A percentile compares a stretch with the other conserved stretches of the same genome.
Evolutionary conservation across 768 basidiomycete genomes (phyloP).

Genomic region (Tylopilus felleus): DNA sequence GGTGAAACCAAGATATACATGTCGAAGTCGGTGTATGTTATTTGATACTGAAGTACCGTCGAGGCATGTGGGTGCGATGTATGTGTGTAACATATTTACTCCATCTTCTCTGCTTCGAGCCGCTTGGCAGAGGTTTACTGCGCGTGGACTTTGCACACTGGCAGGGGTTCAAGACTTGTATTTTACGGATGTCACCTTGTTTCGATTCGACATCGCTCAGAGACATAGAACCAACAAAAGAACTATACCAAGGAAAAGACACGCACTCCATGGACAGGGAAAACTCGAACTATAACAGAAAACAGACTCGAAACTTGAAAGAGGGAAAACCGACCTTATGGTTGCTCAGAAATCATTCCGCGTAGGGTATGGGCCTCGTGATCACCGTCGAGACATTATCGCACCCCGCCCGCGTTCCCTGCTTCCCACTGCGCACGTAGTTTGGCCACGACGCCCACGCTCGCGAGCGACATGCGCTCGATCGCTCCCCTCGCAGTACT

Average conservation of each 20-base stretch:
- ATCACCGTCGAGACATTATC: background rate
- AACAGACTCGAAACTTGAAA: background rate
- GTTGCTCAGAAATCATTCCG: background rate
- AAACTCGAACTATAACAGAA: background rate
- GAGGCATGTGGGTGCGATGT: background rate
- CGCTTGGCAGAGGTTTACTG: no score
- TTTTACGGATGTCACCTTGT: background rate
- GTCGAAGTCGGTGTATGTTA: background rate
- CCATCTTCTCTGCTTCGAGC: no score
- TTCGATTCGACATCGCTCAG: background rate
- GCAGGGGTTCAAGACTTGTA: no score
- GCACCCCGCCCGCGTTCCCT: background rate
- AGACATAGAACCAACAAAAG: background rate
- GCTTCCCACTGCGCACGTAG: constrained; percentile 23
- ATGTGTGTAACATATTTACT: no score
- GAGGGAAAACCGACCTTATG: background rate
- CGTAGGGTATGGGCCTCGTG: no score
- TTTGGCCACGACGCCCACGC: constrained; percentile 19
- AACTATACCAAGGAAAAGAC: background rate
- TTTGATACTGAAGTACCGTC: background rate
- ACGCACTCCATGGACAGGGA: background rate
- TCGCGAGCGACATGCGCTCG: background rate
- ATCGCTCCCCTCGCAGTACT: background rate
- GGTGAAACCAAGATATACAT: background rate
- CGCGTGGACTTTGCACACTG: no score